These are phyloP conservation scores for Blastobotrys americana DNA, from an alignment of 805 yeast species.

Conservation along the genomic window DNA sequence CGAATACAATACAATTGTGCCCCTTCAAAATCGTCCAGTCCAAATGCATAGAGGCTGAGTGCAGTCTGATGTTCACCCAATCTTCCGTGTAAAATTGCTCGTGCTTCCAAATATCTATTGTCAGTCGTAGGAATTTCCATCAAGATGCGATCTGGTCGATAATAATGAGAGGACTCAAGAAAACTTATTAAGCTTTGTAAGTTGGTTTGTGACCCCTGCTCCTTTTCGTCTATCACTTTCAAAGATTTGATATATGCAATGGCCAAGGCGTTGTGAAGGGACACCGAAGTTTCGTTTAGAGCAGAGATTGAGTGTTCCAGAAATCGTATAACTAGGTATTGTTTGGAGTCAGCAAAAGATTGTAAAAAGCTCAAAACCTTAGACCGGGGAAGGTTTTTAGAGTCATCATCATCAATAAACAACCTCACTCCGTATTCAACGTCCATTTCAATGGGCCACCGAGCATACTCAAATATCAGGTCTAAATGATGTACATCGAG, in stretches of 20 bases:
- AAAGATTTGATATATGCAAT: constrained; percentile 37
- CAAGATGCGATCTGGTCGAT: constrained; percentile 36
- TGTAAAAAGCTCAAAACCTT: constrained; percentile 49
- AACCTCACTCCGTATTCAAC: constrained; percentile 39
- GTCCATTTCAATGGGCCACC: constrained; percentile 42
- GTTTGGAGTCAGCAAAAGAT: constrained; percentile 19
- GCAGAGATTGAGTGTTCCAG: constrained; percentile 44
- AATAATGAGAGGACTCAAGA: constrained; percentile 30
- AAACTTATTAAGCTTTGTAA: constrained; percentile 32
- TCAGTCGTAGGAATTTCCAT: constrained; percentile 23
- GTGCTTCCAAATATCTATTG: constrained; percentile 33
- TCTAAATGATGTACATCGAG: constrained; percentile 36
- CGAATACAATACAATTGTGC: constrained; percentile 57
- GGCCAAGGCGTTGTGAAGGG: constrained; percentile 40
- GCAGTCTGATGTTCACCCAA: constrained; percentile 57
- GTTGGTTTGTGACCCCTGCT: too few relatives aligned
- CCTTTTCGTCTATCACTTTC: too few relatives aligned
- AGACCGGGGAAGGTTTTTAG: constrained; percentile 49
- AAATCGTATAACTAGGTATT: constrained; percentile 38
- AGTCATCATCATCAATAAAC: constrained; percentile 60
- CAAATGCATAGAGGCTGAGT: constrained; percentile 51
- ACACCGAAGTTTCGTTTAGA: constrained; percentile 32
- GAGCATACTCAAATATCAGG: constrained; percentile 50
- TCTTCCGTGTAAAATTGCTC: constrained; percentile 51
- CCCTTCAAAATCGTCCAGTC: constrained; percentile 46